Percentiles rank a stretch among this genome's conserved stretches.
phyloP scores from a whole-genome alignment of 176 grass and related monocot genomes.

The Chrysopogon serrulatus region DNA sequence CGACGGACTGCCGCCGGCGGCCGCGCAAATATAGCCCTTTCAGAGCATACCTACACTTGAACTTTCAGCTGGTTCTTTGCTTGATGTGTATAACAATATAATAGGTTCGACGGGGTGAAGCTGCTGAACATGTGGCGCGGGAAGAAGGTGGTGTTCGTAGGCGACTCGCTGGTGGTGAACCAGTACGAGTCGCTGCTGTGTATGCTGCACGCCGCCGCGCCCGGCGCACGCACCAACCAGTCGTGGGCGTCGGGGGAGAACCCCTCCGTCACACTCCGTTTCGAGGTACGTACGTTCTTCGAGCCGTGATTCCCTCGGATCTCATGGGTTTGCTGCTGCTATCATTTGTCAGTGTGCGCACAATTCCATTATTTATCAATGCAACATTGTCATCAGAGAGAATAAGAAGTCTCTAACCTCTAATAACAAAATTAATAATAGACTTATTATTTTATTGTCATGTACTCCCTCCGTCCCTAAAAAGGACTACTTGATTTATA shows the following conservation, averaged over 20 bases:
- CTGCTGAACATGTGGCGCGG: slow-evolving; percentile 54
- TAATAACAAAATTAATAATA: too few species aligned
- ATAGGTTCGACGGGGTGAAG: slow-evolving; percentile 69
- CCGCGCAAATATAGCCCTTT: neutral
- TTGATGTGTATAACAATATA: neutral
- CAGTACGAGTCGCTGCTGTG: slow-evolving; percentile 88
- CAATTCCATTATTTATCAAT: too few species aligned
- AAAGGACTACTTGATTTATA: too few species aligned
- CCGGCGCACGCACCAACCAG: slow-evolving; percentile 17
- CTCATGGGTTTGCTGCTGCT: too few species aligned
- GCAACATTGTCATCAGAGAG: too few species aligned
- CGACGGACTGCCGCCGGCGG: neutral
- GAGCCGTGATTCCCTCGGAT: neutral
- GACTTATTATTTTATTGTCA: too few species aligned
- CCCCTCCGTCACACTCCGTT: slow-evolving; percentile 26
- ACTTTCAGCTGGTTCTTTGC: neutral
- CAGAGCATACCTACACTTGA: neutral
- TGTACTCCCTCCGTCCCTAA: too few species aligned
- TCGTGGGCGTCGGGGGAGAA: slow-evolving; percentile 3
- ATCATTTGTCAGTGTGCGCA: too few species aligned
- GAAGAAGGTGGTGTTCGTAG: slow-evolving; percentile 89
- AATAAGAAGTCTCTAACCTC: too few species aligned
- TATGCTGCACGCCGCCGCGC: slow-evolving; percentile 58
- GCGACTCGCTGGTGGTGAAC: slow-evolving; percentile 80
- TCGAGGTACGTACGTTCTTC: slow-evolving; percentile 37